phyloP scores from a whole-genome alignment of 2,329 filamentous ascomycete species.

The Fusarium odoratissimum region DNA sequence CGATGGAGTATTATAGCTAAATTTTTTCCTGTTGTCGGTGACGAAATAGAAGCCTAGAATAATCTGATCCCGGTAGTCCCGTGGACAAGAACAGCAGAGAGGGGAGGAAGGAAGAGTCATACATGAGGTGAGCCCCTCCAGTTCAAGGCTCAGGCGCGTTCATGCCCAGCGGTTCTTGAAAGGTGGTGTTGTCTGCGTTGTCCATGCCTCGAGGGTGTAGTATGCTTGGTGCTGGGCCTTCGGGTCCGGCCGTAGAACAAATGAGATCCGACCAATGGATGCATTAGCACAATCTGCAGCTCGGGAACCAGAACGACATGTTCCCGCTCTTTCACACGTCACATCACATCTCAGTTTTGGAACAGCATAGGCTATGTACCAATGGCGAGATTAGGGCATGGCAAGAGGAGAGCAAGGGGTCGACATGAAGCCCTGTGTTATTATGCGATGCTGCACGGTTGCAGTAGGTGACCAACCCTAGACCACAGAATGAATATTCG shows the following conservation, averaged over 20 bases:
- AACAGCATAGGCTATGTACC: slow-evolving; percentile 18
- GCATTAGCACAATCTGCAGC: slow-evolving; percentile 33
- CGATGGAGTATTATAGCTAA: slow-evolving; percentile 33
- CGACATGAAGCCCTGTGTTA: slow-evolving; percentile 25
- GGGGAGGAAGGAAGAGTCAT: slow-evolving; percentile 38
- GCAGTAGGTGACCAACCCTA: slow-evolving; percentile 27
- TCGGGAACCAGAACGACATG: slow-evolving; percentile 39
- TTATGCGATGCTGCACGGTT: slow-evolving; percentile 8
- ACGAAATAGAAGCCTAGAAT: slow-evolving; percentile 30
- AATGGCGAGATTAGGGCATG: slow-evolving; percentile 35
- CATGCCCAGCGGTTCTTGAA: slow-evolving; percentile 40
- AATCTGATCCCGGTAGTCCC: slow-evolving; percentile 19
- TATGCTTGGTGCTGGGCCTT: slow-evolving; percentile 1
- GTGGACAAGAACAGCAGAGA: slow-evolving; percentile 3
- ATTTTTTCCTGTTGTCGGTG: slow-evolving; percentile 38
- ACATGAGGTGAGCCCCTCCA: slow-evolving; percentile 33
- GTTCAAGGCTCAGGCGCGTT: slow-evolving; percentile 42
- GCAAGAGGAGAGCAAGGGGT: slow-evolving; percentile 17
- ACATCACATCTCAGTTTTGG: slow-evolving; percentile 33
- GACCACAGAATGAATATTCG: slow-evolving; percentile 29
- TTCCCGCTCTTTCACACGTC: slow-evolving; percentile 37
- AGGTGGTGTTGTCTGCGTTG: slow-evolving; percentile 42
- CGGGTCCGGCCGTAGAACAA: slow-evolving; percentile 33
- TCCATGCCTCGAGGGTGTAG: slow-evolving; percentile 19
- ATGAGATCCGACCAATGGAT: slow-evolving; percentile 31